phyloP scores from a whole-genome alignment of 306 rosid genomes.

The Lathyrus aphaca region DNA sequence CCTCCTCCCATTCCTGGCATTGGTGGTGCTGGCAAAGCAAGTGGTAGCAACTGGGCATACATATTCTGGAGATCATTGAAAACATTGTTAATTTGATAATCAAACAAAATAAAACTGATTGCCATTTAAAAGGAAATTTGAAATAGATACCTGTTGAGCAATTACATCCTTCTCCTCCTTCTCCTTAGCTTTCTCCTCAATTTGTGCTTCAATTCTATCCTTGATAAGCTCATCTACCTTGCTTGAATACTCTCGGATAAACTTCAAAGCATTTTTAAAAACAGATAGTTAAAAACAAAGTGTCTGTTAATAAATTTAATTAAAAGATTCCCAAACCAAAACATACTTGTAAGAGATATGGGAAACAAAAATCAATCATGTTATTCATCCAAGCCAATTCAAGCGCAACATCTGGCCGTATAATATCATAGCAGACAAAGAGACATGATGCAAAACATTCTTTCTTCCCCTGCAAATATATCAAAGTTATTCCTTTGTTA shows the following conservation, averaged over 20 bases:
- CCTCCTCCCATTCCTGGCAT: conserved; percentile 90
- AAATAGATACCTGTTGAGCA: conserved; percentile 78
- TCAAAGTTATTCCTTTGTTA: conserved; percentile 29
- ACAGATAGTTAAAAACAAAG: conserved; percentile 22
- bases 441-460: conserved; percentile 98
- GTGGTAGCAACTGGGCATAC: conserved; percentile 95
- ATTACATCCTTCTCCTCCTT: conserved; percentile 79
- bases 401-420: conserved; percentile 82
- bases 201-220: conserved; percentile 77
- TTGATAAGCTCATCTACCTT: conserved; percentile 87
- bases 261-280: conserved; percentile 44
- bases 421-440: conserved; percentile 88
- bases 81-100: conserved; percentile 28
- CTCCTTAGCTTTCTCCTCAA: conserved; percentile 76
- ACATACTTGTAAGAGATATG: conserved; percentile 81
- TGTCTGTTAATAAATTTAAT: conserved; percentile 6
- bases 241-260: conserved; percentile 85
- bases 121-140: conserved; percentile 5
- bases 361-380: conserved; percentile 90
- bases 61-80: conserved; percentile 71
- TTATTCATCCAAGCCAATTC: conserved; percentile 95
- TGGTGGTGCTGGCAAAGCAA: conserved; percentile 96
- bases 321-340: conserved; percentile 5
- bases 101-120: conserved; percentile 20
- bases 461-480: conserved; percentile 80